phyloP scores from a whole-genome alignment of 208 protist genomes.

The Acanthamoeba healyi region DNA sequence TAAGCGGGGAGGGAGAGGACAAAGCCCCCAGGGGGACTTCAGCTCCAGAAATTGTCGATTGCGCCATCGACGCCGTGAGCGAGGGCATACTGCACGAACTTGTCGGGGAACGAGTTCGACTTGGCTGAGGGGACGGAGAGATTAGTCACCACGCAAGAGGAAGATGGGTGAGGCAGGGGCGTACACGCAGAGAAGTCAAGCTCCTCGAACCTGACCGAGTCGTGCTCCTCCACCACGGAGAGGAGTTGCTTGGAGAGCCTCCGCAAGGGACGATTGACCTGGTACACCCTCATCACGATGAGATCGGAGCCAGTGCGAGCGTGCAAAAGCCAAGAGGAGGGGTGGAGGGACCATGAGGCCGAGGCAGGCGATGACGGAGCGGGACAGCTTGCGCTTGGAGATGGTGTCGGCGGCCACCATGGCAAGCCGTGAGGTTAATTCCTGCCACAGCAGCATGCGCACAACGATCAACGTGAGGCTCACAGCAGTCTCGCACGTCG shows the following conservation, averaged over 20 bases:
- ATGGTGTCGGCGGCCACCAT: slow-evolving; percentile 70
- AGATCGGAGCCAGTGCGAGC: neutral
- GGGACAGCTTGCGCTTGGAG: slow-evolving; percentile 58
- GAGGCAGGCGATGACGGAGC: slow-evolving; percentile 53
- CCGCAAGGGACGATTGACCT: slow-evolving; percentile 60
- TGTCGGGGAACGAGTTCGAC: slow-evolving; percentile 1
- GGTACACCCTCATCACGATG: neutral
- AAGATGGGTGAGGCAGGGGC: neutral
- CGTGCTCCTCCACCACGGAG: slow-evolving; percentile 49
- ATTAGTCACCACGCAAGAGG: neutral
- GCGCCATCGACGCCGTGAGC: slow-evolving; percentile 36
- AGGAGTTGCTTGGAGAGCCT: slow-evolving; percentile 41
- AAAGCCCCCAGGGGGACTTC: no score
- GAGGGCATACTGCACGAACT: slow-evolving; percentile 56
- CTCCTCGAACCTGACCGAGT: slow-evolving; percentile 24
- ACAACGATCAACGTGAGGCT: neutral
- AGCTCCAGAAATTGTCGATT: slow-evolving; percentile 51
- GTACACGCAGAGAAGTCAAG: neutral
- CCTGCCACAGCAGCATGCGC: neutral
- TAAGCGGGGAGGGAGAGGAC: no score
- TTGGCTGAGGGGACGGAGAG: no score
- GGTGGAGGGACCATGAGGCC: slow-evolving; percentile 30
- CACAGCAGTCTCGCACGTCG: no score
- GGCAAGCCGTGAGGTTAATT: slow-evolving; percentile 30
- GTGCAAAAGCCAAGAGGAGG: neutral